A percentile compares a stretch with the other conserved stretches of the same genome.
These are phyloP conservation scores for Pseudocercospora eumusae DNA, from an alignment of 2,329 filamentous ascomycete species.

Conservation along the genomic window DNA sequence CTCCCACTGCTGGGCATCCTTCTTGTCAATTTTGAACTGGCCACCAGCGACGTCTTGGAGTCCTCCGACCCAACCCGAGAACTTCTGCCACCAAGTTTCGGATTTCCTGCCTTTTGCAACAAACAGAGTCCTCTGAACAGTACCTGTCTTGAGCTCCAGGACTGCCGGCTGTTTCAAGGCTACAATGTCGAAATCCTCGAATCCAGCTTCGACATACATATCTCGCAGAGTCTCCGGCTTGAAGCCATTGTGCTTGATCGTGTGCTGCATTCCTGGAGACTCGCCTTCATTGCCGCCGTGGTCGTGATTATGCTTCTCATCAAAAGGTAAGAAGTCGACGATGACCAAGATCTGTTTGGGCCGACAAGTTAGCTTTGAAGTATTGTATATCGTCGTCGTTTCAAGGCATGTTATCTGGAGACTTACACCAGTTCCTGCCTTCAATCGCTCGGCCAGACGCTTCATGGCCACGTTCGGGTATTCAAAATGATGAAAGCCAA, in stretches of 20 bases:
- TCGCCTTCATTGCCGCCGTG: conserved; percentile 16
- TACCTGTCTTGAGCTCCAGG: conserved; percentile 35
- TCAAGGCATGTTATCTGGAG: neutral
- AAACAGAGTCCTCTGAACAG: conserved; percentile 36
- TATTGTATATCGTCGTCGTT: neutral
- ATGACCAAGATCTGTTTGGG: conserved; percentile 14
- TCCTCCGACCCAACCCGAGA: conserved; percentile 23
- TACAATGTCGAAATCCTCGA: conserved; percentile 37
- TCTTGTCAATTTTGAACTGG: conserved; percentile 6
- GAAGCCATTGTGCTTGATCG: conserved; percentile 41
- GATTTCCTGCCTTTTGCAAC: conserved; percentile 37
- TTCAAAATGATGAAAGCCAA: conserved; percentile 51
- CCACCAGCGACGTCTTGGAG: conserved; percentile 20
- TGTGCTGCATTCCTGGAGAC: conserved; percentile 34
- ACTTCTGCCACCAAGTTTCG: conserved; percentile 25
- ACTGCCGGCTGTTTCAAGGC: conserved; percentile 34
- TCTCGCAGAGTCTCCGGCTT: conserved; percentile 29
- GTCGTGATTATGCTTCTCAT: conserved; percentile 17
- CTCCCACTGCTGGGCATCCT: conserved; percentile 10
- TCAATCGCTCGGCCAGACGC: conserved; percentile 34
- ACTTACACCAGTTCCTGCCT: conserved; percentile 33
- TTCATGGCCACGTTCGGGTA: conserved; percentile 33
- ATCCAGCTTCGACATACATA: conserved; percentile 35
- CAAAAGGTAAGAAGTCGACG: conserved; percentile 38
- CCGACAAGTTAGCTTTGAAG: conserved; percentile 28